Evolutionary conservation across 2,329 filamentous ascomycete genomes (phyloP), one percentile per base, ranked within the genome.

Genomic region (Pseudogymnoascus sp.): DNA sequence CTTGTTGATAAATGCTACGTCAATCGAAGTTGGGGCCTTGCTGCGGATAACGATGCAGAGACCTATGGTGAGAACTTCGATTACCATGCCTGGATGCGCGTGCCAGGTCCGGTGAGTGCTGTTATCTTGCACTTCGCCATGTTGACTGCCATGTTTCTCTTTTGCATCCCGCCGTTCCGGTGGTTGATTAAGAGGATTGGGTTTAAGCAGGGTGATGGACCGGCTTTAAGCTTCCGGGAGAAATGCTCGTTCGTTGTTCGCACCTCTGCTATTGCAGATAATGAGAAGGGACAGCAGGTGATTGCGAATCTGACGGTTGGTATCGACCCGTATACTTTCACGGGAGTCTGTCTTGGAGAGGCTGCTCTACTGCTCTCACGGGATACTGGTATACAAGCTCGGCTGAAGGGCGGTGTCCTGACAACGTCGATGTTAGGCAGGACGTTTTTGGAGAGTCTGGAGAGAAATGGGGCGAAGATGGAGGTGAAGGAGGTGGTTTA

Each of bases 51-150:
- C 13, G 13, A 28, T 1, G 73, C 76, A 16, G 74, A 83, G 63
- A 78, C 77, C 39, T 89, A 89, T 68, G 86, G 86, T 0, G 79
- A 81, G n/a, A 82, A 82, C 25, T 89, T 89, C 71, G 79, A 77
- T 1, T 87, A 82, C 73, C 72, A 70, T 37, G 83, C 88, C 74
- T 83, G 81, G 71, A 77, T 79, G 71, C 80, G 77, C 66, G 76
- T 80, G 3, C 76, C 78, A 6, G 83, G 80, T 71, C 79, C 78
- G 75, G 67, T 85, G 5, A 73, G 75, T 5, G 85, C 83, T 5
- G 70, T 85, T 4, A 67, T 75, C 1, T 71, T 81, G 28, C 84
- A 88, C 69, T 78, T 81, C 67, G 73, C 75, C 1, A 65, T 87
- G 14, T 62, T 78, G 1, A 28, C 84, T 5, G 75, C 79, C 4